These are phyloP conservation scores for Zygosaccharomyces gambellarensis DNA, from an alignment of 805 yeast species.

Conservation along the genomic window DNA sequence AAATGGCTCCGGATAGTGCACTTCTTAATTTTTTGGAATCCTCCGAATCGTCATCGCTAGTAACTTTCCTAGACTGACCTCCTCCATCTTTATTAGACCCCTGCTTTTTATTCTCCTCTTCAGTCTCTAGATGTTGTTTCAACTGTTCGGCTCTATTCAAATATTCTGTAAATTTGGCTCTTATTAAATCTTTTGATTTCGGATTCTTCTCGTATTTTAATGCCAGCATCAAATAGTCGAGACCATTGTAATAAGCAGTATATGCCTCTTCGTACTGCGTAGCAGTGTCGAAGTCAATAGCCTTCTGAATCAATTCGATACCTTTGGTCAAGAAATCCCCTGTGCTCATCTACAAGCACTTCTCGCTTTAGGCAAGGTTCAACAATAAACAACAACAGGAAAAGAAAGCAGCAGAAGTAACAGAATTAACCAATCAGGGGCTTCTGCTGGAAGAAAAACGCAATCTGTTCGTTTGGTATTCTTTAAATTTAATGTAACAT, in stretches of 20 bases:
- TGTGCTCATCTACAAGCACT: conserved; percentile 36
- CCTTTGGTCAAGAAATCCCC: conserved; percentile 88
- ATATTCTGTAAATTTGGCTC: conserved; percentile 87
- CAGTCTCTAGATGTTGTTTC: conserved; percentile 79
- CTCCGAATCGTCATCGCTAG: conserved; percentile 65
- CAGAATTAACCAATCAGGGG: neutral
- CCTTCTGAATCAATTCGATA: conserved; percentile 89
- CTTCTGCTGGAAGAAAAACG: neutral
- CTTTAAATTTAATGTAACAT: too few relatives aligned
- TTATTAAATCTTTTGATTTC: conserved; percentile 79
- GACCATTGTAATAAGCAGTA: conserved; percentile 83
- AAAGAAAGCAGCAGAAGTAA: neutral
- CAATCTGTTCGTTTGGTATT: too few relatives aligned
- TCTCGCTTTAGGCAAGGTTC: neutral
- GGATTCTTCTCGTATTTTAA: conserved; percentile 91
- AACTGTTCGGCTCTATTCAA: conserved; percentile 89
- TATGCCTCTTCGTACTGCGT: conserved; percentile 92
- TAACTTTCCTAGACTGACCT: conserved; percentile 46
- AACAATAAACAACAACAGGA: neutral
- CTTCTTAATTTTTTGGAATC: conserved; percentile 87
- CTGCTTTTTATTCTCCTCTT: conserved; percentile 51
- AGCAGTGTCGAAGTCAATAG: conserved; percentile 89
- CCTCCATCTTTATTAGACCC: conserved; percentile 44
- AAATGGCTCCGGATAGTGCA: conserved; percentile 86
- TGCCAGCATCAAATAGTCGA: conserved; percentile 93